Base-by-base conservation (phyloP, 768 basidiomycete species). In the Phaeotremella skinneri region DNA sequence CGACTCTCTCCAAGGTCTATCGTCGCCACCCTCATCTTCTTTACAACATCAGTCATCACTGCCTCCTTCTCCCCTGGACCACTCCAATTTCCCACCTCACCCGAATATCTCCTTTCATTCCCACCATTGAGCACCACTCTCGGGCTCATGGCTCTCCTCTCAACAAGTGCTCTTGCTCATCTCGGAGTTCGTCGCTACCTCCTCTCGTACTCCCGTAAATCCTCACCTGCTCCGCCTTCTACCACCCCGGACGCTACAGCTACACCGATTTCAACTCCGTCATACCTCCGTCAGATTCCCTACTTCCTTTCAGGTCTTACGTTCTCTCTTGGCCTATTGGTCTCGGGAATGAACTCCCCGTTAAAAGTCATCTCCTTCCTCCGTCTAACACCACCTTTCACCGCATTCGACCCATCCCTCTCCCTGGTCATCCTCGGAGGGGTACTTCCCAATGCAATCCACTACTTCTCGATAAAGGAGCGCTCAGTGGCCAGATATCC, bases 291-390 rank as follows among this genome's bases (percentile, higher is more conserved):
- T 16, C 20, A 43, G 3, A 23, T 65, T 13, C 52, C 71, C 6
- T 61, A 74, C 50, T 63, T 76, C 68, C 37, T 75, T 20, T 29
- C 64, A 39, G 71, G 72, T 4, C 39, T 69, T 7, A 69, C 63
- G 23, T 78, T 79, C 61, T 56, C 73, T 2, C 49, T 75, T 48
- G 76, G 78, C 6, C 68, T 79, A 16, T 52, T 66, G 16, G 62
- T 78, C 20, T 72, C 72, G n/a, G 78, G 78, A 13, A 78, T 79
- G 77, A 51, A 64, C 14, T 58, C 66, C 20, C 73, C 76, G 2
- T 39, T 60, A 47, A 79, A 77, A 50, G 75, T 78, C 45, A 49
- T 75, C 32, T 54, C 59, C 0, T 79, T 79, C 69, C 68, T 79
- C 53, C 61, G 43, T 20, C 21, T 45, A 59, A 39, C 47, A 71